Conservation (phyloP, 805 yeast species). For the Nakazawaea wickerhamii region DNA sequence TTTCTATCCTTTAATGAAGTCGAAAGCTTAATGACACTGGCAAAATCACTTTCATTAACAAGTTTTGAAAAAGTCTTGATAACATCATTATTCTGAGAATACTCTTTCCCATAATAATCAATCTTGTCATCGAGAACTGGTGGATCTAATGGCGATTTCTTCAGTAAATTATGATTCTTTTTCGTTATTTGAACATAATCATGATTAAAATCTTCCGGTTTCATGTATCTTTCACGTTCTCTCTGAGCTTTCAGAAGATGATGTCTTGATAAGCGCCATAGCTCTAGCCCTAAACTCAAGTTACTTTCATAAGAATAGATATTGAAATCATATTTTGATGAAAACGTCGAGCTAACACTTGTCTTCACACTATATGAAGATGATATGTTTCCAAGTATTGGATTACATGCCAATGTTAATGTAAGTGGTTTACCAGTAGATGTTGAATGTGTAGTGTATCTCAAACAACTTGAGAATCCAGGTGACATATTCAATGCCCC, state of each 20-base stretch:
- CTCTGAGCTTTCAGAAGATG: slow-evolving; percentile 12
- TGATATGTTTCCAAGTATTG: slow-evolving; percentile 82
- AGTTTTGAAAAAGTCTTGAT: slow-evolving; percentile 46
- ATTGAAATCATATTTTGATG: slow-evolving; percentile 85
- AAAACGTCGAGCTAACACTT: slow-evolving; percentile 65
- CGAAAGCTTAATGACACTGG: slow-evolving; percentile 69
- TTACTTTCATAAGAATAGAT: slow-evolving; percentile 87
- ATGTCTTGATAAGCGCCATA: slow-evolving; percentile 50
- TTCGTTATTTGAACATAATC: background rate
- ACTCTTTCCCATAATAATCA: slow-evolving; percentile 19
- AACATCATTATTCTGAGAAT: slow-evolving; percentile 31
- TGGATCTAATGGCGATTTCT: background rate
- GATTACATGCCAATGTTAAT: slow-evolving; percentile 81
- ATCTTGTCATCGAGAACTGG: background rate
- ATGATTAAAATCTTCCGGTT: background rate
- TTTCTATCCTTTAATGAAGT: slow-evolving; percentile 61
- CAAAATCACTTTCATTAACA: slow-evolving; percentile 49
- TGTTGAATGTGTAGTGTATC: slow-evolving; percentile 82
- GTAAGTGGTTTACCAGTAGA: slow-evolving; percentile 87
- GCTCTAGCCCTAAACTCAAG: slow-evolving; percentile 78
- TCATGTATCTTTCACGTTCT: slow-evolving; percentile 1
- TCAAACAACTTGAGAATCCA: slow-evolving; percentile 76
- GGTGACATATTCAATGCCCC: slow-evolving; percentile 83
- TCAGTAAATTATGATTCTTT: background rate
- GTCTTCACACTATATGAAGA: slow-evolving; percentile 86